Evolutionary conservation across 176 grass and related monocot species (phyloP), one percentile per base, ranked within the genome.

Genomic region (Oryza meridionalis): DNA sequence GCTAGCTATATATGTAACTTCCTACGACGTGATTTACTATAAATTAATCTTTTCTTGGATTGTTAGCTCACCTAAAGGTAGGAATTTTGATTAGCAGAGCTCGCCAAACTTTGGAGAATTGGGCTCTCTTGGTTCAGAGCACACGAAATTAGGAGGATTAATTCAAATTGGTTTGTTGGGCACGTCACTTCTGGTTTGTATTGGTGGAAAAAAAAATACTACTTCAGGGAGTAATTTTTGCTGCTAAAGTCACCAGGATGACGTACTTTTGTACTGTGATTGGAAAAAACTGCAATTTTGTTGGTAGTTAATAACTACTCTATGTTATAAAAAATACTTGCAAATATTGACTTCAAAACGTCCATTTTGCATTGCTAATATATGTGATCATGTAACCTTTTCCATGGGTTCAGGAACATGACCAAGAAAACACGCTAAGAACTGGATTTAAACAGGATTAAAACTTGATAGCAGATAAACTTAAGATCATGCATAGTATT

Each of bases 91-190:
- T 65, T 50, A 53, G 24, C 10, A 24, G 15, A 65, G n/a, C 0
- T 62, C 58, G 58, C 50, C 77, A 40, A 82, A 24, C 77, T 77
- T 77, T 65, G 77, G 37, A 89, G 46, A 77, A 21, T 13, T 22
- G 11, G 11, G 31, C 22, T 81, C 0, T 77, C 8, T 67, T 80
- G 67, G 66, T 72, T 22, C 2, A 8, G 17, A 58, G 69, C 21
- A 8, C 29, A 69, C 27, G 22, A 21, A 38, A 26, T 62, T 38
- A 49, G 8, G 67, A 63, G 9, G 47, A 45, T 8, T 17, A 26
- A 38, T 14, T 42, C 9, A 72, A 15, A 46, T 11, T 24, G 38
- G 11, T 24, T 44, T 24, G 49, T 51, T 51, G 49, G 49, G 4
- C 49, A 71, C 69, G 11, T 31, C 26, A 14, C 61, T 65, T 79